Evolutionary conservation across 176 grass and related monocot genomes (phyloP), one percentile per base, ranked within the genome.

Genomic region (Musa acuminata): DNA sequence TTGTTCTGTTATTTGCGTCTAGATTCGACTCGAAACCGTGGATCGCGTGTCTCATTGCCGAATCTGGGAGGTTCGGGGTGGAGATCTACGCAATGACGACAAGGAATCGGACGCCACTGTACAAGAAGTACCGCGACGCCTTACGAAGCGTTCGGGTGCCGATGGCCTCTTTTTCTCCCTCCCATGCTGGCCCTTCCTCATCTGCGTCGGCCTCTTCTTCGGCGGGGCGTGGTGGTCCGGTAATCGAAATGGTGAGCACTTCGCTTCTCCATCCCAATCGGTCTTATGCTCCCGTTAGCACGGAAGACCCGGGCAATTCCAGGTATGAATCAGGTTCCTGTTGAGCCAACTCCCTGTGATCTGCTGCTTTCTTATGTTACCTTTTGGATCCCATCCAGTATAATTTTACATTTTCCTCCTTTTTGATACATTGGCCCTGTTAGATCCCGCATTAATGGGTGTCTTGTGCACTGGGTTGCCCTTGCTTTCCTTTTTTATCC

Each of bases 41-140:
- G 27, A 70, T 70, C 67, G n/a, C 7, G 8, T 19, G 16, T 49
- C 27, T 29, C 67, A 70, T 50, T 22, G 53, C 11, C 51, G 49
- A 57, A 79, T 79, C 77, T 67, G 27, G 62, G 60, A 1, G 55
- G 13, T 19, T 59, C 8, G 58, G 48, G 24, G 35, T 43, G 57
- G 57, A 17, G 70, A 72, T 72, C 70, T 67, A 20, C 9, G 64
- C 63, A 51, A 85, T 85, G 83, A 64, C 83, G 78, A 85, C 83
- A 54, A 85, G 83, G 72, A 85, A 85, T 62, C 83, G 83, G 16
- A 81, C 78, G 14, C 52, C 72, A 11, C 51, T 85, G 10, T 85
- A 85, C 53, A 63, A 78, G 72, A 85, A 80, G 72, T 85, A 85
- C 72, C 78, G 83, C 22, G 83, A 81, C 10, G 78, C 83, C 63